phyloP scores from a whole-genome alignment of 495 filamentous ascomycete genomes.

The Chaetomium fimeti region DNA sequence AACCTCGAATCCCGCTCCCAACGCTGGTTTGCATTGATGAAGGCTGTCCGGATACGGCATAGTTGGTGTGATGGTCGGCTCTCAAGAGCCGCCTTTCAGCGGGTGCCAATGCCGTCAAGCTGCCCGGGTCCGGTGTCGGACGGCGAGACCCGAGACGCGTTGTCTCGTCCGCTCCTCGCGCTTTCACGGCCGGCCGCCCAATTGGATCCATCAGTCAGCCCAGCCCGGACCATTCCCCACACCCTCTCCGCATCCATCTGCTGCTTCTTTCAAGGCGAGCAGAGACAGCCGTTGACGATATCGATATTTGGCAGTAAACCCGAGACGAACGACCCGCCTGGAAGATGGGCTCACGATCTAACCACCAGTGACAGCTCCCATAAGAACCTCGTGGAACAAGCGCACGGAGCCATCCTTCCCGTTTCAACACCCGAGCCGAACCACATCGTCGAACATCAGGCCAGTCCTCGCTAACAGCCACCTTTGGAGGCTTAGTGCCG shows the following conservation, averaged over 20 bases:
- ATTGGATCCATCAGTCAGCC: neutral
- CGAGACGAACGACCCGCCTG: neutral
- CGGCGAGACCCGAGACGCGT: neutral
- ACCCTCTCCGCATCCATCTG: neutral
- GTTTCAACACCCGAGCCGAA: neutral
- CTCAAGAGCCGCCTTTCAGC: neutral
- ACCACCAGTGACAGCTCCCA: no score
- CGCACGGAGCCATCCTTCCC: no score
- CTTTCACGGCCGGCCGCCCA: neutral
- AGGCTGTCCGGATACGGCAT: neutral
- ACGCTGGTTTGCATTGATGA: neutral
- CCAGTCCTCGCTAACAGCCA: slow-evolving; percentile 7
- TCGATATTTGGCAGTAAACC: neutral
- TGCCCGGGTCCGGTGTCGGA: slow-evolving; percentile 7
- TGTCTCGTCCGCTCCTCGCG: neutral
- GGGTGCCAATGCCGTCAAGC: neutral
- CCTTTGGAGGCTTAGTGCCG: slow-evolving; percentile 17
- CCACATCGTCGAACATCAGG: no score
- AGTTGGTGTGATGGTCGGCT: neutral
- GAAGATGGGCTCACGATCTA: no score
- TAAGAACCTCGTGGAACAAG: neutral
- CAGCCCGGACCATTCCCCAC: neutral
- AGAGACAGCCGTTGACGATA: neutral
- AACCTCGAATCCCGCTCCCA: no score
- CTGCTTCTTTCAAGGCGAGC: neutral